A percentile compares a stretch with the other conserved stretches of the same genome.
phyloP scores from a whole-genome alignment of 495 filamentous ascomycete genomes.

The Aspergillus biplanus region DNA sequence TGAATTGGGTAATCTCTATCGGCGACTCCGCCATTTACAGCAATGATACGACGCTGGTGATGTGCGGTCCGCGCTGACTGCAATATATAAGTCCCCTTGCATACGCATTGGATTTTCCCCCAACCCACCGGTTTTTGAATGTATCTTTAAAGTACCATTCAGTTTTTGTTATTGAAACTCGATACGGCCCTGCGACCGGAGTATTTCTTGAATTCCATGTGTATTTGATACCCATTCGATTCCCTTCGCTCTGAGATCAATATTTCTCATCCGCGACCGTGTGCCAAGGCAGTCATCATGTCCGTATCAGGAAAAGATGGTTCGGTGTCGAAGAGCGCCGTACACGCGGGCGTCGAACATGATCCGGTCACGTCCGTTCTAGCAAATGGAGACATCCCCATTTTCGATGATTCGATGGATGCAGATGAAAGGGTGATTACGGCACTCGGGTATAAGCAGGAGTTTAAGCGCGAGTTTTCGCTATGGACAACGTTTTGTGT shows the following conservation, averaged over 20 bases:
- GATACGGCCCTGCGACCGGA: not conserved
- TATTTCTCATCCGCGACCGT: conserved; percentile 6
- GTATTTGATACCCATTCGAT: not conserved
- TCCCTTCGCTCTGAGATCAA: not conserved
- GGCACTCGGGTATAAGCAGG: conserved; percentile 76
- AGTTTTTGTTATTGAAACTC: not conserved
- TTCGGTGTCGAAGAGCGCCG: conserved; percentile 22
- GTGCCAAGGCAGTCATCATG: conserved; percentile 12
- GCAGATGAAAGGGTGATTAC: conserved; percentile 71
- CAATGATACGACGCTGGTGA: conserved; percentile 2
- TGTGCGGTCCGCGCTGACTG: conserved; percentile 15
- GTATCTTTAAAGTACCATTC: not conserved
- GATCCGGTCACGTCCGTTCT: conserved; percentile 71
- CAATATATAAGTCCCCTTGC: conserved; percentile 8
- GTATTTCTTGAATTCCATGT: not conserved
- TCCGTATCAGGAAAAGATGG: conserved; percentile 22
- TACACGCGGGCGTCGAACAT: conserved; percentile 42
- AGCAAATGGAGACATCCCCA: conserved; percentile 64
- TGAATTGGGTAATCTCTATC: conserved; percentile 8
- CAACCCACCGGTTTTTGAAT: not conserved
- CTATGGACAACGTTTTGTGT: conserved; percentile 84
- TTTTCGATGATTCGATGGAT: conserved; percentile 52
- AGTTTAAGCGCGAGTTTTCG: conserved; percentile 83
- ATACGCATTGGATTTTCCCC: conserved; percentile 12
- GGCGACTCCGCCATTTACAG: conserved; percentile 3